Base-by-base conservation (phyloP, 2,329 filamentous ascomycete species). In the Verticillium nubilum region DNA sequence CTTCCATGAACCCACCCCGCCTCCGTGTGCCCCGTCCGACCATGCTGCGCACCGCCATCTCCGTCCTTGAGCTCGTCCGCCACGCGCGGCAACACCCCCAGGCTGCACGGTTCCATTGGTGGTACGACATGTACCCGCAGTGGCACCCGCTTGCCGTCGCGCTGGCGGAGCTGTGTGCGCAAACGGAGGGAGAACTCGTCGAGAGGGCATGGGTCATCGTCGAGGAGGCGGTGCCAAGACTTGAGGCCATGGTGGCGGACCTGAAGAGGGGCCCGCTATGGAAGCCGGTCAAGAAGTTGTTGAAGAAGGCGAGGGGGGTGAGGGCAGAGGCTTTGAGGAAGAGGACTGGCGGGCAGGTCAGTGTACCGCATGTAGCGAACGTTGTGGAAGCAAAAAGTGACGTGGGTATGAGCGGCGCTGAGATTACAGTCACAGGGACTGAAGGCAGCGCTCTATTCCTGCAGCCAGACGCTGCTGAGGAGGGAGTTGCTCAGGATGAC, bases 111-210 rank as follows among this genome's bases (percentile, higher is more conserved):
- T 82, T 76, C 68, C 67, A 68, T 23, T 83, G 81, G 78, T 80
- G 80, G 74, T 72, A 75, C n/a, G 67, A 74, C 15, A 77, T 73
- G 1, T 84, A 81, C 67, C 77, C 82, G 15, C 81, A 82, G 60
- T 84, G 82, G 82, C 81, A 84, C 63, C 76, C 80, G 7, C 69
- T 84, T 0, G 80, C 81, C 1, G 80, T 84, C 6, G 76, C 78
- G 1, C 68, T 84, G 15, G 80, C 80, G 1, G 80, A 83, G 62
- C 72, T 84, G 25, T 84, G 80, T 65, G 70, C 74, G 3, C 78
- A 79, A 63, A 76, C 78, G 3, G 69, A 72, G 37, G 79, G 78
- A 6, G 72, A 74, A 23, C 67, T 79, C 29, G 80, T 77, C 17
- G 74, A 79, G 5, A 73, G 77, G 56, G 80, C 82, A 1, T 85